phyloP scores from a whole-genome alignment of 176 grass and related monocot genomes.

The Hyparrhenia diplandra region DNA sequence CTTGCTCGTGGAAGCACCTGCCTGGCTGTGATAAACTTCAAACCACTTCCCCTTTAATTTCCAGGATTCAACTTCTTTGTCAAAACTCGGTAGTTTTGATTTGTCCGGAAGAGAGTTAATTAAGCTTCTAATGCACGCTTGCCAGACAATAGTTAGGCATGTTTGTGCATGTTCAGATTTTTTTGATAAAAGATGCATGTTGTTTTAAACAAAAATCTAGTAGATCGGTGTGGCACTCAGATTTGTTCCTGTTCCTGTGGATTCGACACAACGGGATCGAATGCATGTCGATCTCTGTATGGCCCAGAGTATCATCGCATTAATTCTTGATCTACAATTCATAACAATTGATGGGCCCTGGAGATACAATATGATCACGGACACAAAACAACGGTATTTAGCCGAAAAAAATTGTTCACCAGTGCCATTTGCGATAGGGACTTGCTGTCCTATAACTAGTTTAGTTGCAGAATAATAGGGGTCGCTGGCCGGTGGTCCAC shows the following conservation, averaged over 20 bases:
- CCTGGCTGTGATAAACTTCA: background rate
- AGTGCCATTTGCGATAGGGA: slow-evolving; percentile 29
- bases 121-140: background rate
- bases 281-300: background rate
- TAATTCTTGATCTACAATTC: slow-evolving; percentile 17
- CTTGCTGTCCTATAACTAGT: slow-evolving; percentile 22
- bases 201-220: background rate
- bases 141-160: background rate
- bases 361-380: background rate
- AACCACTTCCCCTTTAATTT: background rate
- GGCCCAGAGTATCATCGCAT: background rate
- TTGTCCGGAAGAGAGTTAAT: background rate
- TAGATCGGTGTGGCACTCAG: background rate
- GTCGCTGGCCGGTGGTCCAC: slow-evolving; percentile 43
- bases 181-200: background rate
- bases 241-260: slow-evolving; percentile 6
- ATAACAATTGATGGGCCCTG: slow-evolving; percentile 11
- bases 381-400: background rate
- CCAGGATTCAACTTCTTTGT: background rate
- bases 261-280: background rate
- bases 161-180: background rate
- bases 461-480: slow-evolving; percentile 43
- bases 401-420: background rate
- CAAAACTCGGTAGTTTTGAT: background rate
- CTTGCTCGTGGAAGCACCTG: background rate